Evolutionary conservation across 2,329 filamentous ascomycete genomes (phyloP).

Genomic region (Aspergillus niger): DNA sequence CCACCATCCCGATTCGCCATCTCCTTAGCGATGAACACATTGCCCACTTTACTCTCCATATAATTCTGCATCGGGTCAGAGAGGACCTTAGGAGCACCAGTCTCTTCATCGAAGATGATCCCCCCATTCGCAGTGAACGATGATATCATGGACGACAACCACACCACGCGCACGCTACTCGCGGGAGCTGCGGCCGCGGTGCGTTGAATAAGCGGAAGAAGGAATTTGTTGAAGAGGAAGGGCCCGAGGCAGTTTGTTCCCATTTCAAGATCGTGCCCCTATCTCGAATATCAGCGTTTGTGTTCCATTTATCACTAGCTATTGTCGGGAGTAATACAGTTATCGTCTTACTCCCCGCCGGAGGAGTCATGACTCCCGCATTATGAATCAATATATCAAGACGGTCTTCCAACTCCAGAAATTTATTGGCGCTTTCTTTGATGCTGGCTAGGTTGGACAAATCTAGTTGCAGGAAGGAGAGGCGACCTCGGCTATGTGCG

Average conservation of each 20-base stretch:
- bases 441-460: conserved; percentile 26
- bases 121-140: conserved; percentile 20
- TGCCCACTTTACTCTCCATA: conserved; percentile 37
- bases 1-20: conserved; percentile 32
- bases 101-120: conserved; percentile 16
- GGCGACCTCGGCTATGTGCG: conserved; percentile 10
- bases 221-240: conserved; percentile 43
- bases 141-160: conserved; percentile 28
- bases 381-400: conserved; percentile 48
- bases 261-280: conserved; percentile 28
- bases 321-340: no score
- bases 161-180: conserved; percentile 41
- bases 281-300: no score
- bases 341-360: no score
- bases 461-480: conserved; percentile 52
- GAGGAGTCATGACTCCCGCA: conserved; percentile 29
- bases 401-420: conserved; percentile 35
- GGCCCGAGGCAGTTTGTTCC: conserved; percentile 46
- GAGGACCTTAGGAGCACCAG: background rate
- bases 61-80: conserved; percentile 30
- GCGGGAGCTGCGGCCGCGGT: conserved; percentile 28
- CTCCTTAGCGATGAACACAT: conserved; percentile 31
- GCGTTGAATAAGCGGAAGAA: conserved; percentile 37
- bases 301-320: no score
- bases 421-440: conserved; percentile 32